phyloP scores from a whole-genome alignment of 1,284 basidiomycete genomes.

The Leucoagaricus sp. region DNA sequence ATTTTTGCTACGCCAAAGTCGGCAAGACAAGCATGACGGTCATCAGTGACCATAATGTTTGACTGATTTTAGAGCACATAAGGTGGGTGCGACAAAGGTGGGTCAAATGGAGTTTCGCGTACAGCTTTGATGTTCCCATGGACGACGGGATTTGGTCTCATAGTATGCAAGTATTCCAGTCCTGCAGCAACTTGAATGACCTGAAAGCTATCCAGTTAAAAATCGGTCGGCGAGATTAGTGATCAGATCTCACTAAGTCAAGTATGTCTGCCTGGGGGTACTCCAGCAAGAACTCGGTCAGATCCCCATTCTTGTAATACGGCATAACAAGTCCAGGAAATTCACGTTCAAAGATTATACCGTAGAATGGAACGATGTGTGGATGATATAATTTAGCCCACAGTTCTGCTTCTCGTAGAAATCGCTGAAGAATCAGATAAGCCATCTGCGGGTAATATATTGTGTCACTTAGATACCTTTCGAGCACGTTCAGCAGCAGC shows the following conservation, averaged over 20 bases:
- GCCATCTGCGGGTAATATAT: not conserved
- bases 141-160: slow-evolving; percentile 15
- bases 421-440: slow-evolving; percentile 14
- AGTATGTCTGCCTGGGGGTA: slow-evolving; percentile 15
- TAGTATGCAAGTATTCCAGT: slow-evolving; percentile 21
- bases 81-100: not conserved
- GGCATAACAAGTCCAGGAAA: slow-evolving; percentile 23
- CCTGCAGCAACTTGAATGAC: slow-evolving; percentile 19
- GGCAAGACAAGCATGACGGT: slow-evolving; percentile 14
- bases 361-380: slow-evolving; percentile 23
- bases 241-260: slow-evolving; percentile 14
- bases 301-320: slow-evolving; percentile 21
- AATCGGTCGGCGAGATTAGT: not conserved
- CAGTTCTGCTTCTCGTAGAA: slow-evolving; percentile 20
- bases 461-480: slow-evolving; percentile 1
- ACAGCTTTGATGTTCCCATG: slow-evolving; percentile 28
- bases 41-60: slow-evolving; percentile 21
- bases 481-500: not conserved
- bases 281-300: slow-evolving; percentile 16
- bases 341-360: slow-evolving; percentile 19
- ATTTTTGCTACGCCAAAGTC: slow-evolving; percentile 22
- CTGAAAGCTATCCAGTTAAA: slow-evolving; percentile 12
- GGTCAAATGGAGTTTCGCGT: not conserved
- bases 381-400: slow-evolving; percentile 22
- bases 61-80: slow-evolving; percentile 11